These are phyloP conservation scores for Tetrapisispora phaffii DNA, from an alignment of 805 yeast species.

Conservation along the genomic window DNA sequence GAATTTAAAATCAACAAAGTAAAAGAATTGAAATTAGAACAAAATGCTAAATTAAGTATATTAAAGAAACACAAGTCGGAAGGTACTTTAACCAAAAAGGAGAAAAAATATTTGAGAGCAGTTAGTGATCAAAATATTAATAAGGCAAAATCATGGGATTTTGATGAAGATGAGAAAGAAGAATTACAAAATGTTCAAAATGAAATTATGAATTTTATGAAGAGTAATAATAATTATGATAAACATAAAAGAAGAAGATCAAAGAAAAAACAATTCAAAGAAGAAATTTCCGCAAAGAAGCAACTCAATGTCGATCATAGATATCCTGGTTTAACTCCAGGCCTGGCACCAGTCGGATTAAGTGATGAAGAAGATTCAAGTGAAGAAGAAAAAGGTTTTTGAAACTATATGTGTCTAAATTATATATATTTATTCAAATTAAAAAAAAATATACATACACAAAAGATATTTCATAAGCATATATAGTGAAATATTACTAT, in stretches of 20 bases:
- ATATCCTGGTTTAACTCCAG: conserved; percentile 67
- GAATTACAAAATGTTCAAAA: conserved; percentile 36
- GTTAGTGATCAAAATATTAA: conserved; percentile 32
- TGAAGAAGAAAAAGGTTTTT: conserved; percentile 18
- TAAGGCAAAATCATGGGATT: conserved; percentile 35
- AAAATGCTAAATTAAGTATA: conserved; percentile 28
- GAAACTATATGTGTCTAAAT: not conserved
- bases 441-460: too few species aligned
- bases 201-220: conserved; percentile 37
- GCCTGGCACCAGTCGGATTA: conserved; percentile 72
- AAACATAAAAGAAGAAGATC: conserved; percentile 26
- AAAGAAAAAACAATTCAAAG: conserved; percentile 25
- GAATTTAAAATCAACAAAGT: conserved; percentile 14
- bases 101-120: conserved; percentile 28
- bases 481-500: not conserved
- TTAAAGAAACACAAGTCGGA: conserved; percentile 27
- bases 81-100: conserved; percentile 27
- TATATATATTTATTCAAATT: too few species aligned
- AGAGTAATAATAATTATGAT: conserved; percentile 27
- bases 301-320: conserved; percentile 16
- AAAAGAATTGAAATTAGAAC: conserved; percentile 18
- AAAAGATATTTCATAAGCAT: not conserved
- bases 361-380: conserved; percentile 41
- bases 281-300: conserved; percentile 6
- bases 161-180: conserved; percentile 29